These are phyloP conservation scores for Pseudoturritis turrita DNA, from an alignment of 345 rosid species.

Conservation along the genomic window DNA sequence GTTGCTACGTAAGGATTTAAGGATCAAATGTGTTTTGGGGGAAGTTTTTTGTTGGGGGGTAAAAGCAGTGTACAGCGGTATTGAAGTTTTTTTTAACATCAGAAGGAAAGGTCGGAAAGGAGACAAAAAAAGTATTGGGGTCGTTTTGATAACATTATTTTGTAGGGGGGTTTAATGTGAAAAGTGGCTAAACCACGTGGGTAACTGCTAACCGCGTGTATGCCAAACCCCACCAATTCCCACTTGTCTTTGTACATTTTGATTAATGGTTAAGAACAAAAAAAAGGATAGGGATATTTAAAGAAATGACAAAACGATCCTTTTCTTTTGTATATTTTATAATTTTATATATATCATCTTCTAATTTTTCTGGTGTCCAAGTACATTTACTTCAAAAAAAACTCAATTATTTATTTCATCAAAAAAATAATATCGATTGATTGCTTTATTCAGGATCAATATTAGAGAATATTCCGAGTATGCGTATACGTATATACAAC, in stretches of 20 bases:
- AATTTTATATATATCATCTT: background rate
- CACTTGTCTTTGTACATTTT: slow-evolving; percentile 17
- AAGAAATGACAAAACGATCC: slow-evolving; percentile 5
- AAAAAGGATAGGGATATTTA: background rate
- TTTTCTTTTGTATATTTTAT: slow-evolving; percentile 6
- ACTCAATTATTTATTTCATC: too few relatives aligned
- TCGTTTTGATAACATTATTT: slow-evolving; percentile 8
- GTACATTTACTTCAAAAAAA: background rate
- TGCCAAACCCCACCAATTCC: slow-evolving; percentile 2
- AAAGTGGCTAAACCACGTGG: slow-evolving; percentile 19
- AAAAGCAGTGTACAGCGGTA: slow-evolving; percentile 28
- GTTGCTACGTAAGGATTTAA: slow-evolving; percentile 39
- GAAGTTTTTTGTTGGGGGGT: background rate
- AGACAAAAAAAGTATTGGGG: slow-evolving; percentile 9
- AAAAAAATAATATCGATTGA: too few relatives aligned
- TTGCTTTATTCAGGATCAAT: background rate
- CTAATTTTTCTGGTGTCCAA: background rate
- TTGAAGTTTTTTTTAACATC: background rate
- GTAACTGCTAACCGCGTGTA: slow-evolving; percentile 17
- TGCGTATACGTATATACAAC: background rate
- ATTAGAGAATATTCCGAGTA: slow-evolving; percentile 15
- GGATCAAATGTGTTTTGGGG: background rate
- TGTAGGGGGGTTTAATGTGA: slow-evolving; percentile 9
- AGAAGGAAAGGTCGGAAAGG: background rate
- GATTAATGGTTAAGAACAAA: background rate